Conservation (phyloP, 768 basidiomycete species). For the Kwoniella sp. region DNA sequence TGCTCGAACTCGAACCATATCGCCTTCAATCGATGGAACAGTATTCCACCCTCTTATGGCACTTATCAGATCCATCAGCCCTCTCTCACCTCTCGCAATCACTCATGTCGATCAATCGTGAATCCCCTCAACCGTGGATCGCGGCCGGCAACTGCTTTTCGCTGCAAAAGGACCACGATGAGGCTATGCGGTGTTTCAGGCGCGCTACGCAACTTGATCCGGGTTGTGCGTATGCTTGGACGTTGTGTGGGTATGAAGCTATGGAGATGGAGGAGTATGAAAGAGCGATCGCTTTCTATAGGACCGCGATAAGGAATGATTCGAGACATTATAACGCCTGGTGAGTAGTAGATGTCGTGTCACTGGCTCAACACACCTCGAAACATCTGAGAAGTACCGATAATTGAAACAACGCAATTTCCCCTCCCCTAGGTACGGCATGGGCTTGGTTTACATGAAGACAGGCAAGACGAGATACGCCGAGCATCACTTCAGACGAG, state of each 20-base stretch:
- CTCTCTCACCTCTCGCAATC: conserved; percentile 93
- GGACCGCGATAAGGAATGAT: conserved; percentile 87
- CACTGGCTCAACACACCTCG: too few species aligned
- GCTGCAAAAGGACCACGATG: conserved; percentile 86
- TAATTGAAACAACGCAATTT: too few species aligned
- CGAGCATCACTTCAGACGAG: conserved; percentile 94
- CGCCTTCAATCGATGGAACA: conserved; percentile 90
- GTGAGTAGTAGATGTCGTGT: conserved; percentile 68
- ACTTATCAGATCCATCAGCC: conserved; percentile 77
- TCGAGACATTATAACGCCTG: conserved; percentile 96
- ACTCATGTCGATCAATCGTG: conserved; percentile 78
- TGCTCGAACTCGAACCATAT: conserved; percentile 84
- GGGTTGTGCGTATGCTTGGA: conserved; percentile 91
- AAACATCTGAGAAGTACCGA: too few species aligned
- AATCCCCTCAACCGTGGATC: conserved; percentile 83
- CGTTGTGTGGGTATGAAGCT: conserved; percentile 93
- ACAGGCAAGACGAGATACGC: conserved; percentile 91
- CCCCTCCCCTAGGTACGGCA: conserved; percentile 76
- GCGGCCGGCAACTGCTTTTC: conserved; percentile 95
- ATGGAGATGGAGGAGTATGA: conserved; percentile 89
- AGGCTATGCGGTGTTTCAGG: conserved; percentile 90
- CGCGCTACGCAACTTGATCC: conserved; percentile 88
- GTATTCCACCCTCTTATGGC: conserved; percentile 95
- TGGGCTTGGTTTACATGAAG: conserved; percentile 92
- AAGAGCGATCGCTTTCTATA: conserved; percentile 86